A percentile compares a stretch with the other conserved stretches of the same genome.
Evolutionary conservation across 2,329 filamentous ascomycete species (phyloP).

Genomic region (Zelopaecilomyces penicillatus): DNA sequence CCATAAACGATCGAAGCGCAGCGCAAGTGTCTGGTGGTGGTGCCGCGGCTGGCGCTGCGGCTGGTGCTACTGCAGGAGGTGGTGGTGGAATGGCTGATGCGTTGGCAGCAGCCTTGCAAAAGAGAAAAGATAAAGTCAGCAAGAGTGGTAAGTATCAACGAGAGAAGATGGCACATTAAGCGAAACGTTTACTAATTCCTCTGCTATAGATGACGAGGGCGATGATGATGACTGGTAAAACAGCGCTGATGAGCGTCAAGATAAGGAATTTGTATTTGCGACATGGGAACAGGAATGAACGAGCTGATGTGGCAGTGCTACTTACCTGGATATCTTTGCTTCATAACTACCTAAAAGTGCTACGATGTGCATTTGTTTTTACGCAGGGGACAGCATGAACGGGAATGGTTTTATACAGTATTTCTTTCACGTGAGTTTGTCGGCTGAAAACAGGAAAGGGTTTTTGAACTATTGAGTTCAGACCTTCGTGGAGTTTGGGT

Average conservation of each 20-base stretch:
- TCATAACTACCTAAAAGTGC: no score
- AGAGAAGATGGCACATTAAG: no score
- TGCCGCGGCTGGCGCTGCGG: conserved; percentile 42
- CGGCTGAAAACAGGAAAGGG: no score
- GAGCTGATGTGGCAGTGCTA: no score
- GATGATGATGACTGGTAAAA: conserved; percentile 66
- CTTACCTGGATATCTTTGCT: no score
- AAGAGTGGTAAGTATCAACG: conserved; percentile 69
- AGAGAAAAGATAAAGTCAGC: conserved; percentile 88
- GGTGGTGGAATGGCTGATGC: conserved; percentile 72
- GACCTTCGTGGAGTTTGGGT: no score
- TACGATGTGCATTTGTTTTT: no score
- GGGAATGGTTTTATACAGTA: no score
- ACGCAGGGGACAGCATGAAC: no score
- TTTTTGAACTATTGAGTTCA: no score
- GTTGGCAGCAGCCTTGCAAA: conserved; percentile 66
- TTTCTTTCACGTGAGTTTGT: no score
- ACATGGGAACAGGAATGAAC: background rate
- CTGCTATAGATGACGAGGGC: conserved; percentile 60
- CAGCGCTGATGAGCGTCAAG: background rate
- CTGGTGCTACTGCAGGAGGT: conserved; percentile 41
- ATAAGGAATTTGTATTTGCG: background rate
- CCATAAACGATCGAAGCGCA: conserved; percentile 64
- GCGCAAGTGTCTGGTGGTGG: conserved; percentile 48
- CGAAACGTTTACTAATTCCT: background rate